These are phyloP conservation scores for Hyaloperonospora arabidopsidis DNA, from an alignment of 352 stramenopile species.

Conservation along the genomic window DNA sequence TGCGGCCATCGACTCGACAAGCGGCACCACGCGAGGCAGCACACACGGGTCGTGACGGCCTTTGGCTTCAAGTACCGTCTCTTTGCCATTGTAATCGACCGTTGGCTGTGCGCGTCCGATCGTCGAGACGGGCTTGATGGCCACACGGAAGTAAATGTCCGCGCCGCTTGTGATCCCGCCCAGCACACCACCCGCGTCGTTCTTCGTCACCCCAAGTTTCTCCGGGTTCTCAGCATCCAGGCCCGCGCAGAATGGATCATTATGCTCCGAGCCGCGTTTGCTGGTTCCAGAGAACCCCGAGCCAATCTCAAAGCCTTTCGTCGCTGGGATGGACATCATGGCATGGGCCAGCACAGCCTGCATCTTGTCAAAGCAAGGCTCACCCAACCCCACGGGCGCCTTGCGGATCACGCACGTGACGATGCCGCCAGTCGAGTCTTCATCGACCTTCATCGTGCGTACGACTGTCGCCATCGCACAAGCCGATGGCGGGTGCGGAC, in stretches of 20 bases:
- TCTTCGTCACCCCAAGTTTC: constrained; percentile 74
- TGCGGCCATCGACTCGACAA: constrained; percentile 97
- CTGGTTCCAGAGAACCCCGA: constrained; percentile 92
- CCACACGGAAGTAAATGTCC: constrained; percentile 97
- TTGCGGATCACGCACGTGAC: constrained; percentile 96
- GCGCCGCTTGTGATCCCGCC: constrained; percentile 97
- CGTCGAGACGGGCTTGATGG: constrained; percentile 98
- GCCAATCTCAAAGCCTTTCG: constrained; percentile 98
- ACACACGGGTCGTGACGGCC: constrained; percentile 98
- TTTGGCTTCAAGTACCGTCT: constrained; percentile 94
- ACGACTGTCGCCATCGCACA: constrained; percentile 94
- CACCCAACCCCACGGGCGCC: constrained; percentile 93
- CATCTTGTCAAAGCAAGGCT: constrained; percentile 99
- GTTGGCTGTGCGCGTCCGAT: constrained; percentile 94
- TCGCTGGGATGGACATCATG: constrained; percentile 97
- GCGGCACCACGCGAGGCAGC: constrained; percentile 92
- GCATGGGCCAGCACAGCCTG: constrained; percentile 97
- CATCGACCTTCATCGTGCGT: constrained; percentile 84
- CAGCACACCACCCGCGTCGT: constrained; percentile 91
- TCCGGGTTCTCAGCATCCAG: constrained; percentile 35
- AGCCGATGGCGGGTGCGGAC: constrained; percentile 88
- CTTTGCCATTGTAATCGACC: constrained; percentile 91
- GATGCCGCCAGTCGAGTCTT: constrained; percentile 91
- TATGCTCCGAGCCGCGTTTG: constrained; percentile 95
- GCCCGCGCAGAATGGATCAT: constrained; percentile 93